Evolutionary conservation across 495 filamentous ascomycete genomes (phyloP).

Genomic region (Clavariopsis aquatica): DNA sequence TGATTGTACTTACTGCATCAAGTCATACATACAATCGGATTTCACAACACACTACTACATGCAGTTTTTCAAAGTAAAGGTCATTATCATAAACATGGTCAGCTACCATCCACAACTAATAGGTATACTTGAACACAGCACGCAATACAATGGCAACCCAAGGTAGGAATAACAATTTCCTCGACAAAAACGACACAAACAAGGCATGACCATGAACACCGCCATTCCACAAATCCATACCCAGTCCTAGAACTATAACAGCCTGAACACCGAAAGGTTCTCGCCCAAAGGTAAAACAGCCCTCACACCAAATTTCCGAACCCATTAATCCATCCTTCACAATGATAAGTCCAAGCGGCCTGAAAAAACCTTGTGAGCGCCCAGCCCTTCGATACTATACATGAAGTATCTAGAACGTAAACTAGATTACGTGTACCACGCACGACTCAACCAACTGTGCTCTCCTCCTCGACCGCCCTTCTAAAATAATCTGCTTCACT

Average conservation of each 20-base stretch:
- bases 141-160: too few relatives aligned
- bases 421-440: neutral
- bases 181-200: neutral
- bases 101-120: too few relatives aligned
- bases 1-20: too few relatives aligned
- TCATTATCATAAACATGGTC: neutral
- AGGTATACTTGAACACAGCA: neutral
- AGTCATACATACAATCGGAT: too few relatives aligned
- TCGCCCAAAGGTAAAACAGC: neutral
- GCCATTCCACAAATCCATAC: neutral
- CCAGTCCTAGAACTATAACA: neutral
- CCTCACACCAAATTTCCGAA: neutral
- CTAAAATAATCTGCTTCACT: constrained; percentile 40
- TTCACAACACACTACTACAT: too few relatives aligned
- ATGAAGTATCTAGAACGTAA: neutral
- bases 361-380: neutral
- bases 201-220: neutral
- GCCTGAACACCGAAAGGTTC: neutral
- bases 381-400: neutral
- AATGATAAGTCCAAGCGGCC: neutral
- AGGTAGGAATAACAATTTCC: neutral
- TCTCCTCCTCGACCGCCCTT: constrained; percentile 36
- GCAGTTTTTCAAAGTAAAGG: neutral
- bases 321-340: neutral
- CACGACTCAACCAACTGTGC: constrained; percentile 26